Percentiles rank a stretch among this genome's conserved stretches.
Conservation (phyloP, 192 early-diverging fungal species). For the Coemansia sp. region DNA sequence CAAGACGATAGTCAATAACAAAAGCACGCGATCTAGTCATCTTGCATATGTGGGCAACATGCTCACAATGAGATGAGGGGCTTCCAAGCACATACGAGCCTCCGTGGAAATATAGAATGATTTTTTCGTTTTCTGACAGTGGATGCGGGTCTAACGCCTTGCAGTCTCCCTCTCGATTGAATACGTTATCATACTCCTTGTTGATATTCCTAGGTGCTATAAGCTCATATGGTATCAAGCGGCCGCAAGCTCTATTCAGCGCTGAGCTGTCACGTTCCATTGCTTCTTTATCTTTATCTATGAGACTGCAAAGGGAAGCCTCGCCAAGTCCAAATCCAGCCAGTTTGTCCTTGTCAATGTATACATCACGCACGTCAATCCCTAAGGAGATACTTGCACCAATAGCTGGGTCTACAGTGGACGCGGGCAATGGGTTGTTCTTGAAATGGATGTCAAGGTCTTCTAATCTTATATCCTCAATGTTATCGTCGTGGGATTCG, state of each 20-base stretch:
- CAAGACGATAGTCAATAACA: slow-evolving; percentile 38
- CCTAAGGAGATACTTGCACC: not conserved
- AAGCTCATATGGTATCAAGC: slow-evolving; percentile 15
- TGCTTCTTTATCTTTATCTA: not conserved
- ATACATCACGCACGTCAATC: slow-evolving; percentile 3
- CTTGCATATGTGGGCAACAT: slow-evolving; percentile 5
- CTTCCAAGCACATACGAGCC: slow-evolving; percentile 26
- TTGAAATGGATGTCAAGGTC: not conserved
- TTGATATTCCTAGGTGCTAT: slow-evolving; percentile 12
- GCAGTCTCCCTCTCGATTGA: not conserved
- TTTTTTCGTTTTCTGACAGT: slow-evolving; percentile 9
- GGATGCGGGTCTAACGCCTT: slow-evolving; percentile 15
- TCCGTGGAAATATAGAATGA: slow-evolving; percentile 26
- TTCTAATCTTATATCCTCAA: slow-evolving; percentile 12
- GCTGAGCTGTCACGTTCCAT: not conserved
- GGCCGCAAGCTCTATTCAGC: not conserved
- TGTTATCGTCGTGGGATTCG: slow-evolving; percentile 13
- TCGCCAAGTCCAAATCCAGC: slow-evolving; percentile 23
- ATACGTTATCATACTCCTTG: not conserved
- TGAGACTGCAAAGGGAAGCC: slow-evolving; percentile 9
- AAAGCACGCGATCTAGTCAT: slow-evolving; percentile 7
- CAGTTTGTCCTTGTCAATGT: slow-evolving; percentile 4
- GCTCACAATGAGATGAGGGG: slow-evolving; percentile 18
- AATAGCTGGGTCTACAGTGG: not conserved
- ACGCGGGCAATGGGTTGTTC: slow-evolving; percentile 5